Conservation (phyloP, 1,284 basidiomycete species). For the Mycosarcoma mackinlayi region DNA sequence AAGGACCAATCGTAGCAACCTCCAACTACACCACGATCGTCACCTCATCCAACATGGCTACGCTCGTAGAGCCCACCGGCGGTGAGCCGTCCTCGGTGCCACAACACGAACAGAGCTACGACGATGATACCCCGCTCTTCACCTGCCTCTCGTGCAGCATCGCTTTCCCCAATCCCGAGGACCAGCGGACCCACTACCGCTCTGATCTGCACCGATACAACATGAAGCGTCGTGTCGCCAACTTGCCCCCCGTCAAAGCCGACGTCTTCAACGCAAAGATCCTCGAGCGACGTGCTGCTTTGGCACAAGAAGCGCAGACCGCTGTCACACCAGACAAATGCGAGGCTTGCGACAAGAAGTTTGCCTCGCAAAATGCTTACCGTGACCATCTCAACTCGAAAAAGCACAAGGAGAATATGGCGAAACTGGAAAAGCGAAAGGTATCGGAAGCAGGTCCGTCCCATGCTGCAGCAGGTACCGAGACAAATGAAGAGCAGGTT, state of each 20-base stretch:
- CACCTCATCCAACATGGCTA: slow-evolving; percentile 28
- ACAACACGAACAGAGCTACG: slow-evolving; percentile 38
- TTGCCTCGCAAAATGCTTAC: slow-evolving; percentile 89
- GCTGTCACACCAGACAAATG: slow-evolving; percentile 33
- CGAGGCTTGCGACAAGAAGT: slow-evolving; percentile 78
- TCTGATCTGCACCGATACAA: slow-evolving; percentile 98
- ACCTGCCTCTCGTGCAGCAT: slow-evolving; percentile 94
- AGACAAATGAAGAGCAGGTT: slow-evolving; percentile 22
- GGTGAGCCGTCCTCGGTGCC: slow-evolving; percentile 32
- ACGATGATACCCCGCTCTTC: slow-evolving; percentile 61
- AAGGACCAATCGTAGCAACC: neutral
- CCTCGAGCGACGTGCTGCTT: slow-evolving; percentile 66
- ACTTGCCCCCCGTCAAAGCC: slow-evolving; percentile 84
- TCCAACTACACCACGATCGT: neutral
- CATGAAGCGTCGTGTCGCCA: slow-evolving; percentile 94
- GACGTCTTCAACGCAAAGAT: slow-evolving; percentile 90
- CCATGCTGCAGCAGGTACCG: neutral
- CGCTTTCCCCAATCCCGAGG: slow-evolving; percentile 84
- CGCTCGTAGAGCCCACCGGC: slow-evolving; percentile 26
- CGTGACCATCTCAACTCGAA: slow-evolving; percentile 87
- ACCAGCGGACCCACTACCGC: slow-evolving; percentile 90
- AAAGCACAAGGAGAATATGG: slow-evolving; percentile 86
- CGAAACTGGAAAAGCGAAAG: slow-evolving; percentile 69
- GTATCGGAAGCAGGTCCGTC: slow-evolving; percentile 4
- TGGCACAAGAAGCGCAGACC: slow-evolving; percentile 33